Evolutionary conservation across 768 basidiomycete genomes (phyloP), one percentile per base, ranked within the genome.

Genomic region (Rhodotorula graminis): DNA sequence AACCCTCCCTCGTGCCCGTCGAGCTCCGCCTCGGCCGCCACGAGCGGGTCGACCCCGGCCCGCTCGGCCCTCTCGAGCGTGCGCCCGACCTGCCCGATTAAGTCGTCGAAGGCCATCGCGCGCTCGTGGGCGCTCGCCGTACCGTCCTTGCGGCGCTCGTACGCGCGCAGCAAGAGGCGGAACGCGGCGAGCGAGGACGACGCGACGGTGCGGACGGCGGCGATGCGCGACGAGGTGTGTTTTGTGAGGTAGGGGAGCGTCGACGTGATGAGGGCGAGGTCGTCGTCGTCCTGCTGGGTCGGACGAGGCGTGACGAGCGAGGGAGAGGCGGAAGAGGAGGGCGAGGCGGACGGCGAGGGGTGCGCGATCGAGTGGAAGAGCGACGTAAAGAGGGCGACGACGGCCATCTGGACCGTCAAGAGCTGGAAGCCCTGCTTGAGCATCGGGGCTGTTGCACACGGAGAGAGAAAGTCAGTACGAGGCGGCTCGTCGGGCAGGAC

Each of bases 391-490:
- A 61, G 60, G 44, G 46, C n/a, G 44, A 61, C 15, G 44, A 61
- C 18, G 60, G 60, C 60, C n/a, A 47, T n/a, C n/a, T 31, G 37
- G 31, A 49, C 29, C 31, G 58, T 65, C 31, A 65, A 44, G 50
- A 61, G 37, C 60, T 69, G 68, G 56, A 69, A 69, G 3, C 55
- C 68, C 3, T 19, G 14, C 55, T 63, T 63, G 46, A 69, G 53
- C 12, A 69, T 62, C 10, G 60, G 60, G 2, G 60, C 60, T 57
- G 56, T 14, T 11, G 50, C 11, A 25, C 47, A 25, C 47, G 21
- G 46, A 21, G n/a, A 12, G 31, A 9, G 53, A 7, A 9, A 29
- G 53, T 31, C 33, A 18, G 31, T 4, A 15, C 2, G n/a, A n/a
- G 3, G 53, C n/a, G 12, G 14, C 44, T 46, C 44, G 44, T n/a